Evolutionary conservation across 2,329 filamentous ascomycete genomes (phyloP).

Genomic region (Fusarium sp.): DNA sequence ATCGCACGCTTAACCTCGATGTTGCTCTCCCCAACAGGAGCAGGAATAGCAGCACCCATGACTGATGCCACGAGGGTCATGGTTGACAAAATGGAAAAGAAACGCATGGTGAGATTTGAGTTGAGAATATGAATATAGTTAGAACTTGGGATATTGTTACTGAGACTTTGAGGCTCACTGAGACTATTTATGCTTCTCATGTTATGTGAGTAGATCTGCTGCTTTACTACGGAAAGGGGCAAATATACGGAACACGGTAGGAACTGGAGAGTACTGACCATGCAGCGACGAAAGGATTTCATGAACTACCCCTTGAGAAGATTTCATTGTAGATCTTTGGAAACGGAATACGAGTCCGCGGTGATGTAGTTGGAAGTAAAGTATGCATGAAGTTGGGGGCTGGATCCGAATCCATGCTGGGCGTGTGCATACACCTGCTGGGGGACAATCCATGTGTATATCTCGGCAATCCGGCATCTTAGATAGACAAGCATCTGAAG

Average conservation of each 20-base stretch:
- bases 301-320: no score
- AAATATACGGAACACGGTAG: no score
- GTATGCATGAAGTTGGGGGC: neutral
- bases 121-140: accelerated
- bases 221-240: neutral
- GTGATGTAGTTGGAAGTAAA: neutral
- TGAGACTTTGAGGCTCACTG: accelerated
- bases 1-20: neutral
- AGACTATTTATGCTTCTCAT: neutral
- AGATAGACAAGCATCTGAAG: neutral
- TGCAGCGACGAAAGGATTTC: accelerated
- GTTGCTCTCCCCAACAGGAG: neutral
- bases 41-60: neutral
- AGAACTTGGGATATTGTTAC: no score
- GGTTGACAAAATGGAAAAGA: neutral
- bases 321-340: neutral
- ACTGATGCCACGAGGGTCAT: neutral
- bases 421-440: neutral
- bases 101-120: neutral
- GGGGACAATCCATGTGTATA: neutral
- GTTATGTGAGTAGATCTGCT: neutral
- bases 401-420: neutral
- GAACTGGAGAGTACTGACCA: neutral
- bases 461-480: neutral
- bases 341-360: accelerated